phyloP scores from a whole-genome alignment of 148 eudicot genomes.

The Chenopodium formosanum region DNA sequence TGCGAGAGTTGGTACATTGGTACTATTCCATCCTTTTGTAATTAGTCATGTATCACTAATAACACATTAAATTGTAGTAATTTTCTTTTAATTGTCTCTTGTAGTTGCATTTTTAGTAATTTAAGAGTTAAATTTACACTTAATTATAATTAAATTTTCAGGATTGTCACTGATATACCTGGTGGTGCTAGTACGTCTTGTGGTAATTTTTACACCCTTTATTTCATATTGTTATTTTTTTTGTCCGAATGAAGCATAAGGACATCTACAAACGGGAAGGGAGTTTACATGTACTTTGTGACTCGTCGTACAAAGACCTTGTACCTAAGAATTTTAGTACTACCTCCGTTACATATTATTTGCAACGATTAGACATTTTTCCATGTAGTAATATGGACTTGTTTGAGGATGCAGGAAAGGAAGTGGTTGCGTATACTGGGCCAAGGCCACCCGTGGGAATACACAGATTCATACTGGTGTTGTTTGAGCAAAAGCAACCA shows the following conservation, averaged over 20 bases:
- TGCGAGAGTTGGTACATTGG: constrained; percentile 76
- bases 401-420: constrained; percentile 41
- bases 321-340: too few species aligned
- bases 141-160: constrained; percentile 17
- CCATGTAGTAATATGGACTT: too few species aligned
- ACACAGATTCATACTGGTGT: constrained; percentile 59
- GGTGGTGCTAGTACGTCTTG: constrained; percentile 41
- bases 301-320: too few species aligned
- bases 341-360: too few species aligned
- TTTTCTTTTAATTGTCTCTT: too few species aligned
- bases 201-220: constrained; percentile 32
- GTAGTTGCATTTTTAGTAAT: background rate
- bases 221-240: background rate
- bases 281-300: too few species aligned
- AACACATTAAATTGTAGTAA: too few species aligned
- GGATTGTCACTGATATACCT: constrained; percentile 73
- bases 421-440: constrained; percentile 44
- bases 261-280: too few species aligned
- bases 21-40: constrained; percentile 6
- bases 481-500: constrained; percentile 46
- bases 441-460: constrained; percentile 66
- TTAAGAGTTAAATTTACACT: background rate
- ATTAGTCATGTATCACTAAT: too few species aligned
- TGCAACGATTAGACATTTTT: too few species aligned
- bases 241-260: too few species aligned